Percentiles rank a stretch among this genome's conserved stretches.
Evolutionary conservation across 257 asterid species (phyloP).

Genomic region (Verbena officinalis): DNA sequence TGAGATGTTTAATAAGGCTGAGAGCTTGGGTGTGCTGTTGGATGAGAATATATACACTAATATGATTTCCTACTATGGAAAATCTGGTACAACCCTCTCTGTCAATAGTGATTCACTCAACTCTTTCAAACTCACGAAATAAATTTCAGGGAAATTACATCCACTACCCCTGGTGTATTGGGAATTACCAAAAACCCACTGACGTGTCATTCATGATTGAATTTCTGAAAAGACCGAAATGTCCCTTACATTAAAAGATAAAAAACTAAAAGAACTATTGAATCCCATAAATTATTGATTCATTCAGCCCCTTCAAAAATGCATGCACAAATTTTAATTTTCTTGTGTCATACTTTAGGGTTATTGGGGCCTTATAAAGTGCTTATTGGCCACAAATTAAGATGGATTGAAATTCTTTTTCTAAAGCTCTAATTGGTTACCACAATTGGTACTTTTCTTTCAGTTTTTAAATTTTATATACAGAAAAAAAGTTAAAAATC

Average conservation of each 20-base stretch:
- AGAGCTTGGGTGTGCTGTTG: conserved; percentile 55
- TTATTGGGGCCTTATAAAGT: not conserved
- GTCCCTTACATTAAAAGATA: too few species aligned
- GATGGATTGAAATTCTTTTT: not conserved
- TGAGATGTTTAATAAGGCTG: conserved; percentile 69
- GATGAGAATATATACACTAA: conserved; percentile 92
- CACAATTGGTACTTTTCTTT: not conserved
- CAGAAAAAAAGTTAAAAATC: not conserved
- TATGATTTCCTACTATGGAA: conserved; percentile 81
- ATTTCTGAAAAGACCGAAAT: too few species aligned
- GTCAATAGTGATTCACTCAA: conserved; percentile 11
- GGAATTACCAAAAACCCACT: too few species aligned
- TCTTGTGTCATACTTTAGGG: not conserved
- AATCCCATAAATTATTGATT: too few species aligned
- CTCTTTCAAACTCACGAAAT: too few species aligned
- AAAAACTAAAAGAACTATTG: too few species aligned
- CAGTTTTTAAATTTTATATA: not conserved
- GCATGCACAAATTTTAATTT: conserved; percentile 7
- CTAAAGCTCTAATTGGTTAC: not conserved
- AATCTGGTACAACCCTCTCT: conserved; percentile 62
- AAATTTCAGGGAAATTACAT: too few species aligned
- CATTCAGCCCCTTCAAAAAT: conserved; percentile 11
- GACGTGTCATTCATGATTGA: too few species aligned
- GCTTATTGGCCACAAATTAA: not conserved
- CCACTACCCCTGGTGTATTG: too few species aligned